Percentiles rank a stretch among this genome's conserved stretches.
Conservation (phyloP, 2,329 filamentous ascomycete species). For the Fusarium oligoseptatum region DNA sequence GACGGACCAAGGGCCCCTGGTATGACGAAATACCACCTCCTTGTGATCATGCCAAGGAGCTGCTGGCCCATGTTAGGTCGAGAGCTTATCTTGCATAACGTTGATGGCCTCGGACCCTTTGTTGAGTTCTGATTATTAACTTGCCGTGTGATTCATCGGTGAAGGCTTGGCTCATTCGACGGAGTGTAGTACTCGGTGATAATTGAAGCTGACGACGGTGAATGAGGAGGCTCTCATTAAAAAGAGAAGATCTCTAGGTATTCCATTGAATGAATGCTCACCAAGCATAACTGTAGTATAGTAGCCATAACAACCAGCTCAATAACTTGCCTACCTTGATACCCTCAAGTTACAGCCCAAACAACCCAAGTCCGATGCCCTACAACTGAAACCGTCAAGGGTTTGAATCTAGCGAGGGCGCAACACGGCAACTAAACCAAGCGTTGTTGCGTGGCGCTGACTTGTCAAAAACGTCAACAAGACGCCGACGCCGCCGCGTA, state of each 20-base stretch:
- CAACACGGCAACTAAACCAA: not conserved
- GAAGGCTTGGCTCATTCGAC: not conserved
- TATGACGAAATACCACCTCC: not conserved
- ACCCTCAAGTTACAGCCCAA: not conserved
- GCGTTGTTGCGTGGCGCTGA: not conserved
- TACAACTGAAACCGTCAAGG: not conserved
- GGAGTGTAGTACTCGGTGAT: not conserved
- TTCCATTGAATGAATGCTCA: not conserved
- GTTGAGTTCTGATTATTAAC: slow-evolving; percentile 3
- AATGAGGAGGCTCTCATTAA: not conserved
- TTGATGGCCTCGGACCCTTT: not conserved
- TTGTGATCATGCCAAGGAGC: not conserved
- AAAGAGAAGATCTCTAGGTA: not conserved
- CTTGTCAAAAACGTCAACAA: not conserved
- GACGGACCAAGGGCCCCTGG: not conserved
- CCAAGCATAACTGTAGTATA: not conserved
- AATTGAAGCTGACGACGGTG: not conserved
- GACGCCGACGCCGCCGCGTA: not conserved
- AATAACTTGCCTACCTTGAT: not conserved
- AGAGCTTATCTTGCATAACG: slow-evolving; percentile 13
- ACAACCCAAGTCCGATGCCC: not conserved
- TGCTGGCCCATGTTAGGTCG: not conserved
- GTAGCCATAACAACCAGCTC: not conserved
- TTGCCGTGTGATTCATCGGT: slow-evolving; percentile 1
- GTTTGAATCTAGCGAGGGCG: not conserved